Evolutionary conservation across 2,329 filamentous ascomycete genomes (phyloP).

Genomic region (Calonectria naviculata): DNA sequence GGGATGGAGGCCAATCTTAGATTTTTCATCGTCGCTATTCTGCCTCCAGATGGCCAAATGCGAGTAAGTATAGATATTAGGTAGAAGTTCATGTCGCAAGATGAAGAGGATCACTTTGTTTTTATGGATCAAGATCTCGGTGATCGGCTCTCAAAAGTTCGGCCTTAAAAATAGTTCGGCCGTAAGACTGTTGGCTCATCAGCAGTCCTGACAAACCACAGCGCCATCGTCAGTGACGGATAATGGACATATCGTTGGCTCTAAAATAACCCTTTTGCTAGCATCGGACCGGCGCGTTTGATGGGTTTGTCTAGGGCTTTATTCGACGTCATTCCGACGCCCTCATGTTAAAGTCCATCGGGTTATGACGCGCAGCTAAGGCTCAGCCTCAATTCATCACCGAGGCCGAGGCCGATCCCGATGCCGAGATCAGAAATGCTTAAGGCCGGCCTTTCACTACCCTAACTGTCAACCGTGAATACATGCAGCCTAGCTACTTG

Average conservation of each 20-base stretch:
- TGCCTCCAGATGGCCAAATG: accelerated
- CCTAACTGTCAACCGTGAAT: neutral
- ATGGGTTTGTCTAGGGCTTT: too few relatives aligned
- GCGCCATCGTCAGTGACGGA: too few relatives aligned
- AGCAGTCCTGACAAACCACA: too few relatives aligned
- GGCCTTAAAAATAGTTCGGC: neutral
- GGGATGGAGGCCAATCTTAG: neutral
- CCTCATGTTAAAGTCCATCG: neutral
- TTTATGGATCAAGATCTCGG: neutral
- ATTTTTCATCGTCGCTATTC: neutral
- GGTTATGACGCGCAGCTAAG: neutral
- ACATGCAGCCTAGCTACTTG: too few relatives aligned
- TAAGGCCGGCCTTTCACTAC: neutral
- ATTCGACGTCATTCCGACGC: neutral
- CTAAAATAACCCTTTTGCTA: too few relatives aligned
- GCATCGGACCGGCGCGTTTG: too few relatives aligned
- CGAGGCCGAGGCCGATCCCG: neutral
- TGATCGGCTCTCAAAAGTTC: neutral
- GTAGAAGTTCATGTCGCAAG: neutral
- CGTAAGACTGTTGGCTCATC: neutral
- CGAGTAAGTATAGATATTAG: neutral
- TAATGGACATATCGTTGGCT: too few relatives aligned
- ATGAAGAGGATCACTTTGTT: neutral
- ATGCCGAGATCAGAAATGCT: neutral
- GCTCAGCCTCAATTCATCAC: neutral